phyloP scores from a whole-genome alignment of 176 grass and related monocot species.

The Avena atlantica region DNA sequence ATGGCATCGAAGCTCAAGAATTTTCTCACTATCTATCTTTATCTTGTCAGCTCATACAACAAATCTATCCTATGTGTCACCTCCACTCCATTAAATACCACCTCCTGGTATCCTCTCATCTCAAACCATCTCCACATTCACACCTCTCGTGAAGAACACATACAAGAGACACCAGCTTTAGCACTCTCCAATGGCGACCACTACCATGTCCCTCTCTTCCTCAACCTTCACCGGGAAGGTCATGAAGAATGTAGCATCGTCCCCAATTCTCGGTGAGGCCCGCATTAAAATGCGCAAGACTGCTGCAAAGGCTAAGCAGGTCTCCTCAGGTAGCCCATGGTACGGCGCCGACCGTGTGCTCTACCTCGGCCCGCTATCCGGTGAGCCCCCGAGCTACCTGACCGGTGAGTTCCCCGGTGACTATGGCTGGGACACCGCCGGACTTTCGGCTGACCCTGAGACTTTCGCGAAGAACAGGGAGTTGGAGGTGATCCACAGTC shows the following conservation, averaged over 20 bases:
- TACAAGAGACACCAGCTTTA: neutral
- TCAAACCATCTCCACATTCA: neutral
- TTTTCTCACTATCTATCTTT: slow-evolving; percentile 5
- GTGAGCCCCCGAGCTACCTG: neutral
- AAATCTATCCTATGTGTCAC: neutral
- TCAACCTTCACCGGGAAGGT: neutral
- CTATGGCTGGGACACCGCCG: neutral
- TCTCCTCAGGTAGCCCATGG: neutral
- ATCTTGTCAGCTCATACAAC: neutral
- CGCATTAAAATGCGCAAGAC: neutral
- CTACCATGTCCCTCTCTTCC: neutral
- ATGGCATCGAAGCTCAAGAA: neutral
- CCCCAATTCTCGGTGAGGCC: neutral
- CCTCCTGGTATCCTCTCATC: neutral
- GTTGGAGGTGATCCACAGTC: neutral
- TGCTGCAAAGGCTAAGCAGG: neutral
- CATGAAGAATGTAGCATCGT: neutral
- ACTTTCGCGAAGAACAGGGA: slow-evolving; percentile 15
- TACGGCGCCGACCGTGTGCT: neutral
- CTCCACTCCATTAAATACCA: neutral
- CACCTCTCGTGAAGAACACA: neutral
- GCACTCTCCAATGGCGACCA: neutral
- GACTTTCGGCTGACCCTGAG: neutral
- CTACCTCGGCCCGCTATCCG: neutral
- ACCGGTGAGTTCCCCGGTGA: neutral